These are phyloP conservation scores for Scutellaria galericulata DNA, from an alignment of 257 asterid species.

Conservation along the genomic window DNA sequence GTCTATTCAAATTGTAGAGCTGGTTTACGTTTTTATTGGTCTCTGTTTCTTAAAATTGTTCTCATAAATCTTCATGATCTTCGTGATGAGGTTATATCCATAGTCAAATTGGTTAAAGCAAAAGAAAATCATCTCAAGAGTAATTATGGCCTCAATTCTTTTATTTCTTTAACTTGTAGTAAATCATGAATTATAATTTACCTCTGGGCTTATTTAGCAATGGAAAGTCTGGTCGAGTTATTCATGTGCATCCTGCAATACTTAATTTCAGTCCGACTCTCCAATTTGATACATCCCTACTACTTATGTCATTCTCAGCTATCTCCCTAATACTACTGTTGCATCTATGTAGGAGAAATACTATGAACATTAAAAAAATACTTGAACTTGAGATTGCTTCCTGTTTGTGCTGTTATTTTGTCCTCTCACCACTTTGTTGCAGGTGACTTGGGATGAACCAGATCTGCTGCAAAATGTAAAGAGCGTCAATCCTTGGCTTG, in stretches of 20 bases:
- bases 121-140: not conserved
- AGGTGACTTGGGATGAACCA: constrained; percentile 91
- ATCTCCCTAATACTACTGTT: not conserved
- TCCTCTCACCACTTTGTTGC: constrained; percentile 14
- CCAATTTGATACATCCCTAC: not conserved
- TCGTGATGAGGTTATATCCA: not conserved
- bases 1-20: not conserved
- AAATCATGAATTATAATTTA: not conserved
- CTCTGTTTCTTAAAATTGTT: not conserved
- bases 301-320: not conserved
- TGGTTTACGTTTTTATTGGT: constrained; percentile 21
- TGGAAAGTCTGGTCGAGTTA: constrained; percentile 1
- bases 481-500: constrained; percentile 86
- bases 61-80: not conserved
- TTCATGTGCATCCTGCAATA: not conserved
- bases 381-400: not conserved
- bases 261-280: not conserved
- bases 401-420: not conserved
- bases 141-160: not conserved
- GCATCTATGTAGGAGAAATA: not conserved
- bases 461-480: constrained; percentile 71
- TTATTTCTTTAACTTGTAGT: not conserved
- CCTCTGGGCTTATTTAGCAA: not conserved
- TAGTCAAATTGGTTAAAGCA: constrained; percentile 5
- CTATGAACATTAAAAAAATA: not conserved